A percentile compares a stretch with the other conserved stretches of the same genome.
These are phyloP conservation scores for Tausonia pullulans DNA, from an alignment of 1,284 basidiomycete species.

Conservation along the genomic window DNA sequence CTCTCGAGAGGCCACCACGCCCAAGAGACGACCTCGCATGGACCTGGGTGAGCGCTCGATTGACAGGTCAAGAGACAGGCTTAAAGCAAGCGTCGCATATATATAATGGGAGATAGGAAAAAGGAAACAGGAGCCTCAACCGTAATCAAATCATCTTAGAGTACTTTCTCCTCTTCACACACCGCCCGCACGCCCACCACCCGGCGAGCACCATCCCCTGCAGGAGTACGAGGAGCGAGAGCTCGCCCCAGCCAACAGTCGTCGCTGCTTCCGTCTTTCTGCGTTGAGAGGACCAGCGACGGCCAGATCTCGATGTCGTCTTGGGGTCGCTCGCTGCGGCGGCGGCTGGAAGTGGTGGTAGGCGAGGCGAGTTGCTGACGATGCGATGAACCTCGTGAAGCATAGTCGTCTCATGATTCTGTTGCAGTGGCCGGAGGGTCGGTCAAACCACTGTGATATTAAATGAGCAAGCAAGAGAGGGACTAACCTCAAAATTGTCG, in stretches of 20 bases:
- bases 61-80: too few species aligned
- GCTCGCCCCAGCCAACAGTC: not conserved
- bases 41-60: too few species aligned
- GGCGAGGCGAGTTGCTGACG: slow-evolving; percentile 2
- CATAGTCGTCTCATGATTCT: slow-evolving; percentile 10
- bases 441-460: not conserved
- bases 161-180: not conserved
- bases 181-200: not conserved
- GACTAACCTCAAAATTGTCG: slow-evolving; percentile 16
- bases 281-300: not conserved
- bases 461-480: not conserved
- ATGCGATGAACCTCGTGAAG: slow-evolving; percentile 12
- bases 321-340: not conserved
- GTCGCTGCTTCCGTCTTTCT: not conserved
- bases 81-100: too few species aligned
- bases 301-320: too few species aligned
- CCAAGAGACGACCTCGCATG: too few species aligned
- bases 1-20: too few species aligned
- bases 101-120: too few species aligned
- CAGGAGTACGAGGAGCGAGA: not conserved
- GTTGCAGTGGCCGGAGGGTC: not conserved
- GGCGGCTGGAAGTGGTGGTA: not conserved
- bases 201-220: slow-evolving; percentile 3
- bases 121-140: too few species aligned
- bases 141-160: slow-evolving; percentile 1